A percentile compares a stretch with the other conserved stretches of the same genome.
These are phyloP conservation scores for Blastobotrys peoriensis DNA, from an alignment of 805 yeast species.

Conservation along the genomic window DNA sequence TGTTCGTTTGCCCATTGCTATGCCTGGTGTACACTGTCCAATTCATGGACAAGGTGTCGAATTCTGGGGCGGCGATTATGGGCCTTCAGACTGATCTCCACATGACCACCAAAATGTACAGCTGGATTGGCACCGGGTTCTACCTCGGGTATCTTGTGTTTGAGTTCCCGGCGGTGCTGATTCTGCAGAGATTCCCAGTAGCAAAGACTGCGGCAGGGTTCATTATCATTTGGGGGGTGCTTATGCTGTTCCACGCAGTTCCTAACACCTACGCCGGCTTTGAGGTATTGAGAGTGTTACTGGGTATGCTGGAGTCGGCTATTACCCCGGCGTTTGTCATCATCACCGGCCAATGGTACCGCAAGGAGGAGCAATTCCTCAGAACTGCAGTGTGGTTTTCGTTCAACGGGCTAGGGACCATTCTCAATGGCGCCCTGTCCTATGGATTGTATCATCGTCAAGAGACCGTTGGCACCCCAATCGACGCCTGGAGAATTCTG, in stretches of 20 bases:
- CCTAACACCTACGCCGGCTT: slow-evolving; percentile 42
- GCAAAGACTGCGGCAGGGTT: slow-evolving; percentile 43
- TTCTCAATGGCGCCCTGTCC: slow-evolving; percentile 43
- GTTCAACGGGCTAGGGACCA: slow-evolving; percentile 37
- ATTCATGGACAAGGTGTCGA: slow-evolving; percentile 55
- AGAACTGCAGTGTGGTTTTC: slow-evolving; percentile 39
- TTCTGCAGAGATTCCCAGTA: slow-evolving; percentile 53
- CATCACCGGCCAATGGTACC: slow-evolving; percentile 55
- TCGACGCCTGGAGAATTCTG: slow-evolving; percentile 46
- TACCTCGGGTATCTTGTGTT: slow-evolving; percentile 59
- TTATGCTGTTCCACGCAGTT: slow-evolving; percentile 45
- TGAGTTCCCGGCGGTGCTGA: slow-evolving; percentile 42
- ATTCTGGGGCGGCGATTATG: slow-evolving; percentile 47
- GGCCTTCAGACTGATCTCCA: slow-evolving; percentile 41
- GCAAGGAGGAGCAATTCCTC: slow-evolving; percentile 39
- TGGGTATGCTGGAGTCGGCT: slow-evolving; percentile 50
- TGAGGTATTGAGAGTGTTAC: slow-evolving; percentile 40
- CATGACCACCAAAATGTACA: slow-evolving; percentile 38
- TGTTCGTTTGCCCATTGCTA: slow-evolving; percentile 45
- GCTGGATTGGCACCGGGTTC: slow-evolving; percentile 54
- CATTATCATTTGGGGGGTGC: slow-evolving; percentile 54
- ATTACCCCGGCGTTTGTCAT: slow-evolving; percentile 55
- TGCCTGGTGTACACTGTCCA: slow-evolving; percentile 46
- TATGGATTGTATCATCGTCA: slow-evolving; percentile 34
- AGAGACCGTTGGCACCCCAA: slow-evolving; percentile 3